Percentiles rank a stretch among this genome's conserved stretches.
Evolutionary conservation across 2,329 filamentous ascomycete genomes (phyloP).

Genomic region (Fusarium pseudonygamai): DNA sequence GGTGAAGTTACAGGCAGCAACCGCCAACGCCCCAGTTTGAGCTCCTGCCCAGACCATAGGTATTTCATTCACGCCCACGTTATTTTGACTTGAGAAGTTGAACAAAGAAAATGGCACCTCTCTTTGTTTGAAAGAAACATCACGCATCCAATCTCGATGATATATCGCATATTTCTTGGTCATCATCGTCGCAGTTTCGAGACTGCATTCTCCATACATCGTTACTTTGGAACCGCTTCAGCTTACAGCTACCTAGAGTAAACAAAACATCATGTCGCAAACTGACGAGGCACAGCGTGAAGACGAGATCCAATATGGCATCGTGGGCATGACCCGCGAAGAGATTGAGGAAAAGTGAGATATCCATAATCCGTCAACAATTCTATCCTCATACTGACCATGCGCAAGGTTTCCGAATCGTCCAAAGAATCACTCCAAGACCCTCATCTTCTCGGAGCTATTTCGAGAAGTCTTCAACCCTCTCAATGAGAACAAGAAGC

Average conservation of each 20-base stretch:
- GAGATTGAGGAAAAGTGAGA: slow-evolving; percentile 58
- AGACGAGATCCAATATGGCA: slow-evolving; percentile 62
- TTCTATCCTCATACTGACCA: slow-evolving; percentile 26
- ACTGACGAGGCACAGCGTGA: slow-evolving; percentile 56
- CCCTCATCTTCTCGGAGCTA: slow-evolving; percentile 83
- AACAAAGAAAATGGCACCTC: neutral
- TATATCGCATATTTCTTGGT: neutral
- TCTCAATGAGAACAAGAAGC: slow-evolving; percentile 79
- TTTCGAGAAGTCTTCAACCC: slow-evolving; percentile 85
- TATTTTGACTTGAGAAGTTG: neutral
- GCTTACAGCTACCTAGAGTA: slow-evolving; percentile 12
- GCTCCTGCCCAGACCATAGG: neutral
- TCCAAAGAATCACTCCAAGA: slow-evolving; percentile 81
- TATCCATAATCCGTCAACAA: no score
- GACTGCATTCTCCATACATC: neutral
- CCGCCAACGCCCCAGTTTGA: slow-evolving; percentile 12
- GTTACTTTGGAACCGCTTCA: neutral
- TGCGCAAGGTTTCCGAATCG: slow-evolving; percentile 81
- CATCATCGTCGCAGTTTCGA: neutral
- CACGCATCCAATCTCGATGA: neutral
- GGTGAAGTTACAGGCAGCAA: slow-evolving; percentile 26
- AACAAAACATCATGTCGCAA: slow-evolving; percentile 14
- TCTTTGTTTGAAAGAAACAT: neutral
- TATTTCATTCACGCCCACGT: neutral
- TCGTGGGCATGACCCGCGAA: slow-evolving; percentile 49